Evolutionary conservation across 495 filamentous ascomycete genomes (phyloP), one percentile per base, ranked within the genome.

Genomic region (Xylaria palmicola): DNA sequence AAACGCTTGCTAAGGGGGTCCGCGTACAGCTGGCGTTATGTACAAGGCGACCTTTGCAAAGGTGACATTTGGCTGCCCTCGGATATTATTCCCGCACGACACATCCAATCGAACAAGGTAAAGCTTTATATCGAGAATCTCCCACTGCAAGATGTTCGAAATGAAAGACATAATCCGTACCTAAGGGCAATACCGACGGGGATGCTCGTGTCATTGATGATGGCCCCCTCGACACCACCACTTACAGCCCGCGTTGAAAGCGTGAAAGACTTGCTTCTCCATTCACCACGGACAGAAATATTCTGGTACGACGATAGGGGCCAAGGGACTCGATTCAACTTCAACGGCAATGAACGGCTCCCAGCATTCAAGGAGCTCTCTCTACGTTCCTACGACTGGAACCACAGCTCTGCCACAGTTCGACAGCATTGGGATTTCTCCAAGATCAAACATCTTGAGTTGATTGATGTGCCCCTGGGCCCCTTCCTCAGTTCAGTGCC

Each of bases 301-400:
- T 58, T 75, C 40, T 56, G 64, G 26, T 72, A 72, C 60, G 44
- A 63, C 4, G 68, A 69, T 50, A 53, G 65, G 15, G 68, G 70
- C 8, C 66, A 72, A 49, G 68, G 69, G 3, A 70, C 64, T 12
- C 52, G 44, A 9, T 73, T 76, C 32, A 29, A 29, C 13, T 72
- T 76, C 9, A 43, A 51, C 4, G 61, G 12, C 3, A 50, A 47
- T 15, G 72, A 76, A 43, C 68, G 72, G 22, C 37, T 76, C 5
- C 72, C 72, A 4, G 56, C 72, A 7, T 66, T 75, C 3, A 41
- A 59, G 24, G 63, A 68, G 2, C 58, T 76, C 13, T 65, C 17
- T n/a, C 56, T 76, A 10, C 67, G 60, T 29, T 68, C 59, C 2
- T 76, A 76, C 43, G 61, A 74, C 51, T 76, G 74, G 74, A 66